phyloP scores from a whole-genome alignment of 2,329 filamentous ascomycete genomes.

The Grosmannia clavigera region DNA sequence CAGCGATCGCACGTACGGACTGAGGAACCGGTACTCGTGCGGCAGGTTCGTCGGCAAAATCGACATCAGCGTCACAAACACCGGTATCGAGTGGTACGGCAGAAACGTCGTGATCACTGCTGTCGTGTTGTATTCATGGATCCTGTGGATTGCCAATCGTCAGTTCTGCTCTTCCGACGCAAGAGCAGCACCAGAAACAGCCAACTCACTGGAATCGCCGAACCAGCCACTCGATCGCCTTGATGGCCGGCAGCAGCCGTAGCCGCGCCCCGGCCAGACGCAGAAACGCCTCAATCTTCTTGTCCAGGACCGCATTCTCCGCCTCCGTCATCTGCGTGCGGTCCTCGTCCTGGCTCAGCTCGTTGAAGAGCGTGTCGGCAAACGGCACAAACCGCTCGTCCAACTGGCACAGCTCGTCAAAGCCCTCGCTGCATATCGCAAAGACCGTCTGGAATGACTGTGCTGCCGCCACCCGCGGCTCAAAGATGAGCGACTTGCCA shows the following conservation, averaged over 20 bases:
- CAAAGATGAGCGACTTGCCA: constrained; percentile 90
- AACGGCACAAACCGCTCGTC: constrained; percentile 70
- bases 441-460: constrained; percentile 89
- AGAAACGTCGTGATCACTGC: constrained; percentile 74
- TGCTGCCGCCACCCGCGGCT: constrained; percentile 66
- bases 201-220: constrained; percentile 63
- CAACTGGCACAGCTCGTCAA: constrained; percentile 78
- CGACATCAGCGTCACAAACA: constrained; percentile 75
- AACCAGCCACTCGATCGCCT: constrained; percentile 89
- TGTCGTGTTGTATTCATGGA: constrained; percentile 82
- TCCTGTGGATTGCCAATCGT: constrained; percentile 32
- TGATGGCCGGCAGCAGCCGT: constrained; percentile 75
- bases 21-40: constrained; percentile 67
- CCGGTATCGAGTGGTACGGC: constrained; percentile 77
- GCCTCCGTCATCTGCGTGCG: constrained; percentile 67
- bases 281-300: constrained; percentile 68
- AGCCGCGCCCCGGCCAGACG: constrained; percentile 65
- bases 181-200: not conserved
- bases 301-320: constrained; percentile 74
- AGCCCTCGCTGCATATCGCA: constrained; percentile 76
- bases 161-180: not conserved
- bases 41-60: constrained; percentile 71
- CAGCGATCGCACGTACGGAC: constrained; percentile 71
- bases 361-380: constrained; percentile 72
- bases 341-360: constrained; percentile 83